Evolutionary conservation across 2,329 filamentous ascomycete species (phyloP).

Genomic region (Helotiales sp.): DNA sequence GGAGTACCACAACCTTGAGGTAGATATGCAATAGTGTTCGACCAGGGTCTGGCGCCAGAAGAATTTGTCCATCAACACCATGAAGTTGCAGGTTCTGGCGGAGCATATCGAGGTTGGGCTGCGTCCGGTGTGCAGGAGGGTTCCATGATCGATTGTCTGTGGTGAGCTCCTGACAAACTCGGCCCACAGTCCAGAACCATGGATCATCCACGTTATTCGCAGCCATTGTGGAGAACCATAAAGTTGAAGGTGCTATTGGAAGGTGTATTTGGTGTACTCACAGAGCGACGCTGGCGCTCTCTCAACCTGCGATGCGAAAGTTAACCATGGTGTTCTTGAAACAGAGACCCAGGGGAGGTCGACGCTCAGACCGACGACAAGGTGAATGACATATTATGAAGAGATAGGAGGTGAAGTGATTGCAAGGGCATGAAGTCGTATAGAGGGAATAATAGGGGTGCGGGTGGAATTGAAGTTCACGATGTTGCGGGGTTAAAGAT

Average conservation of each 20-base stretch:
- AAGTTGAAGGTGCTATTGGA: conserved; percentile 25
- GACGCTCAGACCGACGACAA: not conserved
- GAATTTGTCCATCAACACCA: conserved; percentile 51
- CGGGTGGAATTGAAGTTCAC: not conserved
- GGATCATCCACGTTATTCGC: conserved; percentile 62
- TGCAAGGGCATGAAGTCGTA: no score
- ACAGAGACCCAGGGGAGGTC: not conserved
- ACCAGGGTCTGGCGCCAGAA: conserved; percentile 11
- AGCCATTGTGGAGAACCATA: not conserved
- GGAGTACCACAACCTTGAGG: not conserved
- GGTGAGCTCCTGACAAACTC: conserved; percentile 71
- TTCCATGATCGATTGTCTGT: conserved; percentile 55
- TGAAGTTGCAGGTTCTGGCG: conserved; percentile 62
- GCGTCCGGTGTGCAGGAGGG: conserved; percentile 41
- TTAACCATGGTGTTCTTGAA: conserved; percentile 27
- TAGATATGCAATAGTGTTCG: not conserved
- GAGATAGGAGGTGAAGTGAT: not conserved
- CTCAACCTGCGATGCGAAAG: conserved; percentile 19
- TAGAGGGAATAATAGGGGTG: not conserved
- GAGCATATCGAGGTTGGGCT: conserved; percentile 58
- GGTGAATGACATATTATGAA: not conserved
- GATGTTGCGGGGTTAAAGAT: not conserved
- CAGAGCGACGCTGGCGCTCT: conserved; percentile 5
- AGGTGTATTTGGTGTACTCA: conserved; percentile 26
- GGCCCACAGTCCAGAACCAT: conserved; percentile 73